Base-by-base conservation (phyloP, 176 grass and related monocot species). In the Oryza rufipogon region DNA sequence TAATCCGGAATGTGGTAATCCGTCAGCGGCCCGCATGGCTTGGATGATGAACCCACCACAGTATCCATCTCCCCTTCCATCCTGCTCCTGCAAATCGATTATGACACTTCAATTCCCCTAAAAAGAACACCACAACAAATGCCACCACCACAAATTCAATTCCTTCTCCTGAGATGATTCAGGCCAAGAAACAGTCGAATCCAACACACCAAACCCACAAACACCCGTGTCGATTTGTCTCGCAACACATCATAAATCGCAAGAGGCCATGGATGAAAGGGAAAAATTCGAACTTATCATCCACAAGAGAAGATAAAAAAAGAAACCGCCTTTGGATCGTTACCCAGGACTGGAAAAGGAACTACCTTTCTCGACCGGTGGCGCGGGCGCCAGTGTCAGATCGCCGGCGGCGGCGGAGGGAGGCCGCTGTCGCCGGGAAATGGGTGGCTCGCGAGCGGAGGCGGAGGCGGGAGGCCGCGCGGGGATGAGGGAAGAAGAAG, bases 1-100 rank as follows among this genome's bases (percentile, higher is more conserved):
- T 95, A 98, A 88, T 93, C 91, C 64, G 95, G 92, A 45, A 98
- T 95, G 42, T 41, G 56, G 85, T 90, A 95, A 9, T 98, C 91
- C 68, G 79, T 49, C 73, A 75, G 69, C n/a, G 19, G 20, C 25
- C 88, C 78, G 33, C 78, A 84, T 26, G 83, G 87, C 70, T 89
- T 86, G 28, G 87, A 85, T 52, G 38, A 76, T 56, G 56, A 77
- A 78, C 75, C 71, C 49, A 66, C 64, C n/a, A 44, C 75, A 1
- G 73, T 74, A 6, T 80, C 79, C 51, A 36, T 79, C 64, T 82
- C 94, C 61, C 48, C 64, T 67, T 90, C 93, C 88, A 92, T 41
- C 39, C 39, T 41, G 39, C 39, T 94, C 78, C 85, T 92, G 72
- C n/a, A 71, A 75, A 84, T 80, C 6, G 1, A 32, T 56, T 69